Evolutionary conservation across 2,329 filamentous ascomycete species (phyloP).

Genomic region (Beauveria asiatica): DNA sequence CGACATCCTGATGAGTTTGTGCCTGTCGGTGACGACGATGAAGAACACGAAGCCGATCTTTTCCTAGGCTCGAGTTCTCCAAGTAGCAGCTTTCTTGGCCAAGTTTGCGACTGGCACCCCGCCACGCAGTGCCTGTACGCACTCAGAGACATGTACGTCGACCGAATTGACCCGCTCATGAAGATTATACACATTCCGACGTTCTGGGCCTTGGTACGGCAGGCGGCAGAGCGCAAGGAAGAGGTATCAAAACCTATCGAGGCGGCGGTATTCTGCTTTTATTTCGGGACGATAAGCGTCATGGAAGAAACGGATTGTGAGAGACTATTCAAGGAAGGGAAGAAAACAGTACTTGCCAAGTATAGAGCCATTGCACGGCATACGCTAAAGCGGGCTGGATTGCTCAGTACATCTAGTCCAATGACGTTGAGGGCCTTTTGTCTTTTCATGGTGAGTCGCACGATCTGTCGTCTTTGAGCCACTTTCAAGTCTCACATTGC

Average conservation of each 20-base stretch:
- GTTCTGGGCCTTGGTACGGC: slow-evolving; percentile 11
- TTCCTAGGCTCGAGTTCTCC: not conserved
- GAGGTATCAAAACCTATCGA: slow-evolving; percentile 29
- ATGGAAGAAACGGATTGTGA: slow-evolving; percentile 21
- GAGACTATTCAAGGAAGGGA: slow-evolving; percentile 21
- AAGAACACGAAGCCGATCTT: not conserved
- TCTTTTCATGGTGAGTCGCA: slow-evolving; percentile 23
- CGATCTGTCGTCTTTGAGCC: not conserved
- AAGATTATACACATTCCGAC: slow-evolving; percentile 33
- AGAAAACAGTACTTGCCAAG: slow-evolving; percentile 18
- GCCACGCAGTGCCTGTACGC: not conserved
- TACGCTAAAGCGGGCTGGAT: slow-evolving; percentile 27
- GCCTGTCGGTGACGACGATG: not conserved
- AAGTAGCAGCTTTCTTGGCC: not conserved
- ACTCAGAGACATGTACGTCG: slow-evolving; percentile 20
- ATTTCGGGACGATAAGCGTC: slow-evolving; percentile 27
- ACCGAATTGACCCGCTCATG: slow-evolving; percentile 28
- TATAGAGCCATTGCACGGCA: slow-evolving; percentile 25
- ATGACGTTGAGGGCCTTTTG: slow-evolving; percentile 29
- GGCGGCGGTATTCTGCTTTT: slow-evolving; percentile 30
- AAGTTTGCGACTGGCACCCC: not conserved
- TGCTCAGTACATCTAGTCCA: slow-evolving; percentile 26
- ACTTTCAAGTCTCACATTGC: not conserved
- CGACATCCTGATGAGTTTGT: slow-evolving; percentile 3
- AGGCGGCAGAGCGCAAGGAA: slow-evolving; percentile 4